Evolutionary conservation across 495 filamentous ascomycete species (phyloP).

Genomic region (Xylaria intraflava): DNA sequence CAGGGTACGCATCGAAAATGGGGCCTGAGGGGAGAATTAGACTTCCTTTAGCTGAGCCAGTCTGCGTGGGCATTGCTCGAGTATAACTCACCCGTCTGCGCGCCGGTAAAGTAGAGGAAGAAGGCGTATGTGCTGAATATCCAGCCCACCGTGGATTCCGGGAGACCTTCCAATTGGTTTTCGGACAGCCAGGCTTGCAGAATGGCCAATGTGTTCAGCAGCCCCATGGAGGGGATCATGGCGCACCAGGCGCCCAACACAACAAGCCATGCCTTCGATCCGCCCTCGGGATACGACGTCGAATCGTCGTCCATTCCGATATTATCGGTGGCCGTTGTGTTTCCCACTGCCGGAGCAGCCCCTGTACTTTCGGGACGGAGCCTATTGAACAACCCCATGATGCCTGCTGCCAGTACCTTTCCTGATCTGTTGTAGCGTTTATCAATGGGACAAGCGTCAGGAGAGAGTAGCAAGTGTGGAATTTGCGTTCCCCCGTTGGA

Average conservation of each 20-base stretch:
- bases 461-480: not conserved
- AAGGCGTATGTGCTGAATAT: constrained; percentile 58
- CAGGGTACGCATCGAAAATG: constrained; percentile 59
- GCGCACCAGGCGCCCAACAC: constrained; percentile 54
- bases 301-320: constrained; percentile 13
- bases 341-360: not conserved
- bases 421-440: not conserved
- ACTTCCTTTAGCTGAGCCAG: not conserved
- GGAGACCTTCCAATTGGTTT: constrained; percentile 51
- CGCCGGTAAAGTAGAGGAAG: constrained; percentile 56
- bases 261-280: constrained; percentile 54
- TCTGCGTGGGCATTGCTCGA: not conserved
- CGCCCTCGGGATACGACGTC: constrained; percentile 52
- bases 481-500: not conserved
- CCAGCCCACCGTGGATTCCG: constrained; percentile 55
- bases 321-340: not conserved
- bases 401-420: not conserved
- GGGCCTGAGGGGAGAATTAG: constrained; percentile 31
- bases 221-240: constrained; percentile 58
- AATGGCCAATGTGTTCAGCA: constrained; percentile 57
- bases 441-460: not conserved
- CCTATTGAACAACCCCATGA: not conserved
- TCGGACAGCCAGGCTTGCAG: constrained; percentile 57
- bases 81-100: constrained; percentile 43
- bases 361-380: not conserved